phyloP scores from a whole-genome alignment of 371 early-diverging fungal genomes.

The Rhizomucor pusillus region DNA sequence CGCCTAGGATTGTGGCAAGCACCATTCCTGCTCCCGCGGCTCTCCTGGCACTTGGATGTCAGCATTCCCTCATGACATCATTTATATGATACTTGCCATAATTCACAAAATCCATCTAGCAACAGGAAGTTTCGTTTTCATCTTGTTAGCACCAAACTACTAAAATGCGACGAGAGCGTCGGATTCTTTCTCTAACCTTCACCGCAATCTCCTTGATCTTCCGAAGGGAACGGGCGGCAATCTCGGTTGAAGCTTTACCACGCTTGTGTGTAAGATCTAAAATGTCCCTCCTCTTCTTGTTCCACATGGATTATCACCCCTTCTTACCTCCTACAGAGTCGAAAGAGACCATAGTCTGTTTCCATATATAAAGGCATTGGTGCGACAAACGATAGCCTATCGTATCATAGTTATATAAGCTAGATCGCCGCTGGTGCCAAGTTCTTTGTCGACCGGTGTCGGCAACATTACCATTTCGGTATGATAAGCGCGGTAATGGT shows the following conservation, averaged over 20 bases:
- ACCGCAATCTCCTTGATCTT: conserved; percentile 40
- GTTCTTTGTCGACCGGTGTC: not conserved
- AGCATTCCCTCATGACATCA: too few species aligned
- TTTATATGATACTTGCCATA: conserved; percentile 27
- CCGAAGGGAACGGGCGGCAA: conserved; percentile 45
- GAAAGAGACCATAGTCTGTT: conserved; percentile 47
- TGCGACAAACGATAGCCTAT: conserved; percentile 41
- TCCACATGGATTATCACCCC: not conserved
- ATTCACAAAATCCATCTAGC: conserved; percentile 48
- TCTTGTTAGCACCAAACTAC: not conserved
- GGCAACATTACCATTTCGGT: conserved; percentile 41
- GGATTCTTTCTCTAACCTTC: conserved; percentile 29
- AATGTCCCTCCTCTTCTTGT: not conserved
- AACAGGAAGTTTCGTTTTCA: not conserved
- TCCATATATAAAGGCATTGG: conserved; percentile 48
- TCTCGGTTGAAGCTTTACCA: conserved; percentile 36
- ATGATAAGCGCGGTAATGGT: conserved; percentile 30
- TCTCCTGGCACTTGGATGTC: conserved; percentile 23
- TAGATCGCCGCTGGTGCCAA: not conserved
- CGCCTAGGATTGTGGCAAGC: conserved; percentile 38
- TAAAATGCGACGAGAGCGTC: too few species aligned
- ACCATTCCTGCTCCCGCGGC: conserved; percentile 45
- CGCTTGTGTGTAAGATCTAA: not conserved
- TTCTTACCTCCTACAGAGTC: conserved; percentile 37
- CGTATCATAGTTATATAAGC: not conserved